Evolutionary conservation across 208 protist species (phyloP).

Genomic region (Trypanosoma vivax): DNA sequence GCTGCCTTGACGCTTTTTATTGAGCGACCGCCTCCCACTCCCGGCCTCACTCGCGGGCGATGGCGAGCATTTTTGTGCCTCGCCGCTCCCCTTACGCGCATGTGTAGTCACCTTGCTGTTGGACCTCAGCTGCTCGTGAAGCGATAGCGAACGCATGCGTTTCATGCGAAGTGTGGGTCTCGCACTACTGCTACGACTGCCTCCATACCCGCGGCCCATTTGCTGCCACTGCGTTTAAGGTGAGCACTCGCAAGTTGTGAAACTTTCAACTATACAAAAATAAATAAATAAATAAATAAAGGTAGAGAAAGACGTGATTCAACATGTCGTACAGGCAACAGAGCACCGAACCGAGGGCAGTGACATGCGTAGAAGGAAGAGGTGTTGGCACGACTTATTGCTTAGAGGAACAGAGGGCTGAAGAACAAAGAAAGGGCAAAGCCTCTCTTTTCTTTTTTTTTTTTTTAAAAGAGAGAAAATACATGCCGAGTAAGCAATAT

Average conservation of each 20-base stretch:
- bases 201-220: slow-evolving; percentile 82
- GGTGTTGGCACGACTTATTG: too few relatives aligned
- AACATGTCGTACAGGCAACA: too few relatives aligned
- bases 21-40: background rate
- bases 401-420: too few relatives aligned
- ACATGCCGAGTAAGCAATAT: too few relatives aligned
- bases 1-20: background rate
- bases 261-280: background rate
- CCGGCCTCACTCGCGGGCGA: background rate
- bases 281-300: too few relatives aligned
- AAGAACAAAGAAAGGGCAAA: too few relatives aligned
- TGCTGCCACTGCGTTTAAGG: slow-evolving; percentile 2
- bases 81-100: background rate
- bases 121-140: slow-evolving; percentile 14
- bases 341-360: too few relatives aligned
- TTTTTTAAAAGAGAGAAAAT: too few relatives aligned
- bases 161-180: slow-evolving; percentile 68
- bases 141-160: slow-evolving; percentile 28
- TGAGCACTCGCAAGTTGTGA: too few relatives aligned
- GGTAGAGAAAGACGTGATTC: too few relatives aligned
- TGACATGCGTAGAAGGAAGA: too few relatives aligned
- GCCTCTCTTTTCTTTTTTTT: too few relatives aligned
- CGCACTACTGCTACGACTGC: slow-evolving; percentile 67
- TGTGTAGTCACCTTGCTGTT: background rate
- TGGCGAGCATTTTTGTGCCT: background rate